Base-by-base conservation (phyloP, 2,329 filamentous ascomycete species). In the Fusarium liriodendri region DNA sequence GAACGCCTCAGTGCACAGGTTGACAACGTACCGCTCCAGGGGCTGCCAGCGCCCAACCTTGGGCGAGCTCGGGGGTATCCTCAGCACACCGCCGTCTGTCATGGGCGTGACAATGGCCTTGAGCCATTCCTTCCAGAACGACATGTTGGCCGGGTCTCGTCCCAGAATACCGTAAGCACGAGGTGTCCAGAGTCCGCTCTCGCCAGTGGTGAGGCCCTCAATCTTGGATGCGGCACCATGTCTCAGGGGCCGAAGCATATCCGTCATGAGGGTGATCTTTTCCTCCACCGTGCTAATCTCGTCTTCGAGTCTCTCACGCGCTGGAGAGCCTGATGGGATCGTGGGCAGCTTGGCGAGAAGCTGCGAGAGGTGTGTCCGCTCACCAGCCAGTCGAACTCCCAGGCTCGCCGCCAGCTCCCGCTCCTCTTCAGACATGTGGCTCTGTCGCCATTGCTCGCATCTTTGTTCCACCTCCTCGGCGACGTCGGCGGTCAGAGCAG, bases 51-150 rank as follows among this genome's bases (percentile, higher is more conserved):
- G 91, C 52, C 97, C 97, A 73, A 98, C 91, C 78, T 92, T 94
- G 14, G 97, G 95, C 6, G 96, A 98, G 82, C 93, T 97, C 11
- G 94, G 88, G 8, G 97, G 95, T 9, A 99, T 91, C 66, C 95
- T 90, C 75, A 97, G 85, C 33, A 99, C 88, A 16, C 89, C 91
- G 22, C 96, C 95, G 80, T 97, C 95, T 1, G 92, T 95, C 97
- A 98, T 99, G 32, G 97, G 97, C 25, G 98, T 94, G n/a, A 97
- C 87, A 11, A 98, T 89, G 8, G 96, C 95, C 82, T 95, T 93
- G 57, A 99, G 89, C 97, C 97, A 99, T 82, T 99, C 97, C 83
- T 98, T 98, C 95, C 96, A 99, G 84, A 99, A 98, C 35, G 91
- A 90, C 73, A 95, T 95, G 84, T 97, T 89, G 69, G 91, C 92